Conservation (phyloP, 192 early-diverging fungal species). For the Coemansia sp. region DNA sequence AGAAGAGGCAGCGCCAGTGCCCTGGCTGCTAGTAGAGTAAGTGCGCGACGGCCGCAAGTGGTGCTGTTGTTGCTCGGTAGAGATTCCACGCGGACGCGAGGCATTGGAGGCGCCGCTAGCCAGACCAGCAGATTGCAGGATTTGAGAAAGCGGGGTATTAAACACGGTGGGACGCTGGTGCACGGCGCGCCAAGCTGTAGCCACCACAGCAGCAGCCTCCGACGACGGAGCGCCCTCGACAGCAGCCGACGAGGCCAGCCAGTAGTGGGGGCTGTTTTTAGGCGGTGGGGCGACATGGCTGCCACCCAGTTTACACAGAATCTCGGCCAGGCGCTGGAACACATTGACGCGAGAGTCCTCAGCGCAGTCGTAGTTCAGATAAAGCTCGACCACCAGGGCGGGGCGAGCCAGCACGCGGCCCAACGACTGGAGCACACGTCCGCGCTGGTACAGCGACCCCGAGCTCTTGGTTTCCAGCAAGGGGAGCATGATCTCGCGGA, state of each 20-base stretch:
- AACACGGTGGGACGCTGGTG: constrained; percentile 50
- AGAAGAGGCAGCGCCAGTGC: neutral
- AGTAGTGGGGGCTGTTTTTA: constrained; percentile 31
- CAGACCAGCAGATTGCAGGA: neutral
- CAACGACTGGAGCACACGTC: constrained; percentile 73
- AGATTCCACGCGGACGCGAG: neutral
- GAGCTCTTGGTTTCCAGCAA: constrained; percentile 76
- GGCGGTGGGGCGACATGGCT: constrained; percentile 17
- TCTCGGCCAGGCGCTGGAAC: constrained; percentile 83
- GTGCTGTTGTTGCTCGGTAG: neutral
- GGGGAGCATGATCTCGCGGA: constrained; percentile 90
- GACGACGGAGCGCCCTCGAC: constrained; percentile 16
- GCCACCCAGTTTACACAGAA: constrained; percentile 38
- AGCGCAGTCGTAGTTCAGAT: constrained; percentile 95
- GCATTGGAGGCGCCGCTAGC: neutral
- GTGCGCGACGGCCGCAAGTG: constrained; percentile 20
- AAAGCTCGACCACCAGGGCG: constrained; percentile 85
- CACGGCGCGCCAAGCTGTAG: constrained; percentile 47
- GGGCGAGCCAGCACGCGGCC: constrained; percentile 71
- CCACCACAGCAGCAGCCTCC: constrained; percentile 12
- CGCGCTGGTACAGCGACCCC: constrained; percentile 68
- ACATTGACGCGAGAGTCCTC: constrained; percentile 82
- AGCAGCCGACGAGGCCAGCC: constrained; percentile 17
- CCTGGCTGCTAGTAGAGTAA: constrained; percentile 17
- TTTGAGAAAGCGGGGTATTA: constrained; percentile 11